Base-by-base conservation (phyloP, 75 land plant genomes). In the Larix kaempferi region DNA sequence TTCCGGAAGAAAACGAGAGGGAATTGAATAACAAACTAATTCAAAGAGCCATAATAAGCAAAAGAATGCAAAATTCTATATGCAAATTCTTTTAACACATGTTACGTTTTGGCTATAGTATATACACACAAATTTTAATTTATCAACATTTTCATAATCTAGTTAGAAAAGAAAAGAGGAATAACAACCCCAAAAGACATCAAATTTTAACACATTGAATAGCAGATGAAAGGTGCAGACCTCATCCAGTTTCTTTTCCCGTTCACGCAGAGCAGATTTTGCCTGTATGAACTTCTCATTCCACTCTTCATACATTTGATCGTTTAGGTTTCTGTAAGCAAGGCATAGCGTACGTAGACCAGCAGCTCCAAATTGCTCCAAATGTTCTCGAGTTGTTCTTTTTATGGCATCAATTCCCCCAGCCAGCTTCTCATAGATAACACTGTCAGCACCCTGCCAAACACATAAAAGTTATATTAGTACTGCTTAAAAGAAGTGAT, bases 211-310 rank as follows among this genome's bases (percentile, higher is more conserved):
- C 25, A 39, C 49, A 21, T 59, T 13, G 16, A 2, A 27, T 58
- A 73, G 23, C 22, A 22, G 33, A 19, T 75, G 22, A 73, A 37
- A 37, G 44, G 54, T 44, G 19, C 67, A 27, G 52, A 95, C 99
- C 99, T 97, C 96, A 84, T 95, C 99, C 67, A 98, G 80, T 81
- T 98, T 98, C 84, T 95, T 95, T 71, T 98, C 99, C 54, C 99
- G 89, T 61, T 95, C 99, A 66, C 94, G 84, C 27, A 98, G 76
- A 5, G 99, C 85, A 75, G 99, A 98, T 80, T 98, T 98, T 39
- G 99, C 99, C 80, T 95, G 94, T 52, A 98, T 90, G 59, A 91
- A 98, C 81, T 95, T 98, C 88, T 98, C 98, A 81, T 98, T 98
- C 99, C 99, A 98, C 60, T 71, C 82, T 81, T 95, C 99, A 87